Conservation (phyloP, 2,329 filamentous ascomycete species). For the Niveomyces coronatus region DNA sequence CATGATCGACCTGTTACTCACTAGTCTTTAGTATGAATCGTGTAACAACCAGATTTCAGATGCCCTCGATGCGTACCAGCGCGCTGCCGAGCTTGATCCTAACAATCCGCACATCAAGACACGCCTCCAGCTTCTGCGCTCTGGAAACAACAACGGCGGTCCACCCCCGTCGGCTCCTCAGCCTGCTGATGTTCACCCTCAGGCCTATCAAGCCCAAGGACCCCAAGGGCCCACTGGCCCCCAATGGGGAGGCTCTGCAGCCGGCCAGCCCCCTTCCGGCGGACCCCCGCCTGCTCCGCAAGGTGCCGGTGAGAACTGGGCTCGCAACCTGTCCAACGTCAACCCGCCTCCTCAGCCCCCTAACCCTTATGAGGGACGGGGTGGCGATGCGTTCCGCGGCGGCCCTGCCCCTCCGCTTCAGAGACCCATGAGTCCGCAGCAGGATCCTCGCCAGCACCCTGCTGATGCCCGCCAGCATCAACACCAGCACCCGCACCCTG, state of each 20-base stretch:
- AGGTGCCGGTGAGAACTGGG: slow-evolving; percentile 44
- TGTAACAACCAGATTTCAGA: slow-evolving; percentile 98
- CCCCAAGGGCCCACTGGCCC: slow-evolving; percentile 77
- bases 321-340: slow-evolving; percentile 65
- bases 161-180: slow-evolving; percentile 70
- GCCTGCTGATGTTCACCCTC: slow-evolving; percentile 91
- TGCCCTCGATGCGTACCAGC: slow-evolving; percentile 88
- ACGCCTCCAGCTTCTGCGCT: slow-evolving; percentile 78
- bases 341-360: slow-evolving; percentile 64
- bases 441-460: slow-evolving; percentile 35
- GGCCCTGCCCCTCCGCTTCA: slow-evolving; percentile 56
- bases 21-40: slow-evolving; percentile 66
- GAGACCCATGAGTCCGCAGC: slow-evolving; percentile 66
- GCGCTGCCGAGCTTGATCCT: slow-evolving; percentile 89
- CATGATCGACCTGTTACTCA: slow-evolving; percentile 23
- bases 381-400: slow-evolving; percentile 56
- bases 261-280: slow-evolving; percentile 35
- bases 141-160: slow-evolving; percentile 62
- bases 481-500: slow-evolving; percentile 2
- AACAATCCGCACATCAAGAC: slow-evolving; percentile 94
- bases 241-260: slow-evolving; percentile 76
- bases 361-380: slow-evolving; percentile 69
- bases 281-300: slow-evolving; percentile 55
- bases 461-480: slow-evolving; percentile 6
- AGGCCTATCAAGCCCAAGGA: slow-evolving; percentile 77